Evolutionary conservation across 371 early-diverging fungal species (phyloP).

Genomic region (Haplosporangium sp.): DNA sequence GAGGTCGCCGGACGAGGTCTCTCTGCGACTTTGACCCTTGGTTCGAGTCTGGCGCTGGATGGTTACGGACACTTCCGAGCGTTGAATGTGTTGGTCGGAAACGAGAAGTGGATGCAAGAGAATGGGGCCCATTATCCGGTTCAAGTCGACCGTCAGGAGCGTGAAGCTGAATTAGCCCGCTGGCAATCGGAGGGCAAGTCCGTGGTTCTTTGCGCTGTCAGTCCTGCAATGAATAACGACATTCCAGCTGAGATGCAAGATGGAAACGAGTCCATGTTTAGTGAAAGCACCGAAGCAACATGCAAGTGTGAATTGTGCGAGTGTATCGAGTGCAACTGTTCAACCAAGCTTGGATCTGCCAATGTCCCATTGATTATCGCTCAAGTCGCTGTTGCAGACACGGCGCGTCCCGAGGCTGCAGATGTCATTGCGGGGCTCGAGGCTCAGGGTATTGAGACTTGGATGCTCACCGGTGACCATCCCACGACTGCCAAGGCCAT

Average conservation of each 20-base stretch:
- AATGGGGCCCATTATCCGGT: slow-evolving; percentile 65
- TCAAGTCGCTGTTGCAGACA: slow-evolving; percentile 68
- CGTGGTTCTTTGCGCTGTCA: slow-evolving; percentile 68
- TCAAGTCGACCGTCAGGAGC: slow-evolving; percentile 21
- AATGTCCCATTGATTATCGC: slow-evolving; percentile 60
- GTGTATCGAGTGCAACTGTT: slow-evolving; percentile 57
- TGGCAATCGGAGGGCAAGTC: slow-evolving; percentile 77
- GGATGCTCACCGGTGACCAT: slow-evolving; percentile 82
- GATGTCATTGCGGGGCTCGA: slow-evolving; percentile 59
- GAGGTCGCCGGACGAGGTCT: slow-evolving; percentile 80
- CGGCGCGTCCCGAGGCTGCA: slow-evolving; percentile 65
- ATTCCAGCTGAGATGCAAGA: background rate
- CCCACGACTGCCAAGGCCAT: slow-evolving; percentile 67
- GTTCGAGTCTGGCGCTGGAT: slow-evolving; percentile 32
- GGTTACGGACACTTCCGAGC: slow-evolving; percentile 58
- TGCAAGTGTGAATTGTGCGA: slow-evolving; percentile 64
- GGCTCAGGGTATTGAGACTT: slow-evolving; percentile 67
- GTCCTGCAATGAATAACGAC: slow-evolving; percentile 54
- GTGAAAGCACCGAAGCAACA: slow-evolving; percentile 56
- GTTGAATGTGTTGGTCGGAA: slow-evolving; percentile 70
- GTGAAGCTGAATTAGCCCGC: slow-evolving; percentile 55
- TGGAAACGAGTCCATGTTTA: slow-evolving; percentile 12
- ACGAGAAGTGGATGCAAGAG: slow-evolving; percentile 77
- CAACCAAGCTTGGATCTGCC: slow-evolving; percentile 35
- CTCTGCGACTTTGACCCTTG: slow-evolving; percentile 58